Evolutionary conservation across 306 rosid species (phyloP).

Genomic region (Sophora flavescens): DNA sequence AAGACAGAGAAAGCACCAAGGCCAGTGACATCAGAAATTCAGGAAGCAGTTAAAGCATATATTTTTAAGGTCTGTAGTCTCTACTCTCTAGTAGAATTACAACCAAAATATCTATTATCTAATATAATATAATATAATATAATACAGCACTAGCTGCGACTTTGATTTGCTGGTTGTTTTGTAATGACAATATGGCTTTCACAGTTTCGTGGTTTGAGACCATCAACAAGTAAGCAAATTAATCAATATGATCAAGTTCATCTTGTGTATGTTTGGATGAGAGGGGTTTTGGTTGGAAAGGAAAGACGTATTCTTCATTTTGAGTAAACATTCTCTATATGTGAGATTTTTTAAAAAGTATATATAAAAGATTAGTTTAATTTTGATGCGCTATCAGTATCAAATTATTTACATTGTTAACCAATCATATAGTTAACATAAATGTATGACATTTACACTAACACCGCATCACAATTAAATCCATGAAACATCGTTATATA

Average conservation of each 20-base stretch:
- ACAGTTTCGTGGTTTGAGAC: background rate
- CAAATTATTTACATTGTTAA: no score
- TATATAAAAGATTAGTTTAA: no score
- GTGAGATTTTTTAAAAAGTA: no score
- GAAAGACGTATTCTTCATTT: no score
- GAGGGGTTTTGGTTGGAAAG: background rate
- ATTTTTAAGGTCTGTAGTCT: background rate
- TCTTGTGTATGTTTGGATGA: background rate
- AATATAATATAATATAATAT: background rate
- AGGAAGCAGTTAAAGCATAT: conserved; percentile 14
- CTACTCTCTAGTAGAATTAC: conserved; percentile 8
- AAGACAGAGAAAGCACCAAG: conserved; percentile 35
- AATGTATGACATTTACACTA: no score
- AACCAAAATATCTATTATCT: background rate
- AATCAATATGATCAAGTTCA: conserved; percentile 1
- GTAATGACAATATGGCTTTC: conserved; percentile 11
- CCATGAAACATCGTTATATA: no score
- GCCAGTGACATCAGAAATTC: background rate
- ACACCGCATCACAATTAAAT: no score
- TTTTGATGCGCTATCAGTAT: no score
- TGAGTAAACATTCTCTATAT: no score
- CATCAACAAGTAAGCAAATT: conserved; percentile 8
- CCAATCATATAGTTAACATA: no score
- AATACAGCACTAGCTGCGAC: conserved; percentile 31
- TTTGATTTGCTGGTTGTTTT: conserved; percentile 10